Base-by-base conservation (phyloP, 2,329 filamentous ascomycete species). In the Arthroderma sp. region DNA sequence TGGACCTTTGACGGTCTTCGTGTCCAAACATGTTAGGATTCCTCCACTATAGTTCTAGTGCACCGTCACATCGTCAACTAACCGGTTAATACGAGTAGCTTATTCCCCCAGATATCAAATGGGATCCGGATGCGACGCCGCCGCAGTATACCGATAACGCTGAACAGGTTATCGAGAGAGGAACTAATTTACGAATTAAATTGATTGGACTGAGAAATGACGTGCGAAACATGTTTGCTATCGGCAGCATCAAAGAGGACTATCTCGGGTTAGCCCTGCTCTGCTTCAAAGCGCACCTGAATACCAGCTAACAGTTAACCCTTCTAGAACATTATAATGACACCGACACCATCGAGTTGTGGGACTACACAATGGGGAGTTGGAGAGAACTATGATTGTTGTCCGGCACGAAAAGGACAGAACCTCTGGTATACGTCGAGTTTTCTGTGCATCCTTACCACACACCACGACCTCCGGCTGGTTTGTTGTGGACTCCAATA, bases 121-220 rank as follows among this genome's bases (percentile, higher is more conserved):
- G 86, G 72, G 89, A 95, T 60, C 83, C 86, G 39, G 94, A 94
- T 56, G 88, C 89, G 42, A 94, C 89, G 33, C 91, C 91, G n/a
- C 87, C 89, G 2, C 86, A 94, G 58, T 98, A 87, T 65, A 94
- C 88, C 34, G 89, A 98, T 64, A 89, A 94, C 57, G 86, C 85
- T 50, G 91, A 94, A 53, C 86, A 88, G 53, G 82, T 87, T 32
- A 94, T 98, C 58, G 88, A 96, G 66, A 86, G 87, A 48, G 86
- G 87, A 40, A 93, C 88, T 10, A 89, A 94, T 56, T 79, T 98
- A 51, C 84, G 91, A 39, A 78, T 96, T 53, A 95, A 95, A 68
- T 82, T 98, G 51, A 86, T 95, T 56, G 91, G 91, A 65, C 84
- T 89, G 42, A 79, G 93, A 65, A 88, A 85, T 52, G 91, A 96